Conservation (phyloP, 2,329 filamentous ascomycete species). For the Escovopsis weberi region DNA sequence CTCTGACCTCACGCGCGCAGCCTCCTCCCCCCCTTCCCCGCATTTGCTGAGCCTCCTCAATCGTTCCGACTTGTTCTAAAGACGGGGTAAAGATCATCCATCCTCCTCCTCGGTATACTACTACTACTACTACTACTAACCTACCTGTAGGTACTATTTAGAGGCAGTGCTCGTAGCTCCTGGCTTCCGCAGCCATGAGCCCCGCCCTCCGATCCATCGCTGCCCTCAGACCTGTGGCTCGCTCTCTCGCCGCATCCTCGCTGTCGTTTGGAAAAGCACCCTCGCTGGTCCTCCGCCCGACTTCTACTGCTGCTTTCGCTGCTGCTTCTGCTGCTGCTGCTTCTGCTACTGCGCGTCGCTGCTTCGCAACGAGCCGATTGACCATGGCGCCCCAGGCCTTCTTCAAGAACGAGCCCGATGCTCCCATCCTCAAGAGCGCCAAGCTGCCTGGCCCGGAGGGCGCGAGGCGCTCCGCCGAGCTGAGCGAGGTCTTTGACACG, state of each 20-base stretch:
- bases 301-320: constrained; percentile 5
- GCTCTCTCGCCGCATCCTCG: too few species aligned
- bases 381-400: constrained; percentile 23
- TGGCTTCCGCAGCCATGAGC: constrained; percentile 7
- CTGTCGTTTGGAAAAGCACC: too few species aligned
- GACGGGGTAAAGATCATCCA: too few species aligned
- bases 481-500: constrained; percentile 72
- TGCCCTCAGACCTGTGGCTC: constrained; percentile 6
- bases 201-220: constrained; percentile 16
- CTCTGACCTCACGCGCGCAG: too few species aligned
- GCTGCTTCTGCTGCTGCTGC: constrained; percentile 11
- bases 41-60: too few species aligned
- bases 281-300: neutral
- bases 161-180: too few species aligned
- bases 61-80: too few species aligned
- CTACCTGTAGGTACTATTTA: too few species aligned
- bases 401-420: constrained; percentile 35
- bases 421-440: constrained; percentile 35
- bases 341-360: constrained; percentile 9
- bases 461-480: constrained; percentile 51
- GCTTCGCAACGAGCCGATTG: constrained; percentile 12
- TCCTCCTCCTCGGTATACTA: too few species aligned
- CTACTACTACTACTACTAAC: too few species aligned
- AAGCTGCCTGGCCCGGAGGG: constrained; percentile 64
- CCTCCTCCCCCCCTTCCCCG: too few species aligned